Evolutionary conservation across 2,329 filamentous ascomycete genomes (phyloP), one percentile per base, ranked within the genome.

Genomic region (Tympanopsis confertula): DNA sequence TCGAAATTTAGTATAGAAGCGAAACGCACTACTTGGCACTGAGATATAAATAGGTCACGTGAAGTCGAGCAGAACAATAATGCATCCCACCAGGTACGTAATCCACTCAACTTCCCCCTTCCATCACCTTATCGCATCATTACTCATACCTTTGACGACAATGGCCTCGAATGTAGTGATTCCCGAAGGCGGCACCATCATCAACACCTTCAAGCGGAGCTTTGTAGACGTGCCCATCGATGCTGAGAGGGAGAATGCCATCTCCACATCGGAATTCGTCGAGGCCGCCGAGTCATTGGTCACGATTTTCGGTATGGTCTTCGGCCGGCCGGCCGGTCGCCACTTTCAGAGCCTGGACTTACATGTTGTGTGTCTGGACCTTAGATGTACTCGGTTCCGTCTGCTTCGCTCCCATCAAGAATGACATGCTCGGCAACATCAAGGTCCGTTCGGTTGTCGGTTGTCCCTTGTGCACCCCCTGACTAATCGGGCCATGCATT

Each of bases 341-440:
- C 22, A 10, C 22, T n/a, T n/a, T n/a, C 22, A n/a, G 7, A n/a
- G 7, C 22, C 22, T 10, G 7, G 22, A 26, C 22, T 26, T 7
- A 26, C 22, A 10, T 7, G n/a, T n/a, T 26, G 7, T 26, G 7
- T n/a, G 7, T 26, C 22, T 26, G 7, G 7, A 7, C 22, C 15
- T 13, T 32, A 48, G 48, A 51, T 39, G 29, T 50, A 26, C 44
- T 52, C 5, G 47, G 47, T 5, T 35, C 46, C 17, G 63, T 66
- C 7, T 74, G 75, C 30, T 82, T 82, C 61, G 69, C 61, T 40
- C 68, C 71, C 4, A 77, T 82, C 45, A 80, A 79, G 61, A 73
- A 54, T 42, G 78, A 82, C 53, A 71, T 82, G 60, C 51, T 58
- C 3, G 73, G 72, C 50, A 82, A 82, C 57, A 69, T 82, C 57